Percentiles rank a stretch among this genome's conserved stretches.
phyloP scores from a whole-genome alignment of 345 rosid genomes.

The Anacardium occidentale region DNA sequence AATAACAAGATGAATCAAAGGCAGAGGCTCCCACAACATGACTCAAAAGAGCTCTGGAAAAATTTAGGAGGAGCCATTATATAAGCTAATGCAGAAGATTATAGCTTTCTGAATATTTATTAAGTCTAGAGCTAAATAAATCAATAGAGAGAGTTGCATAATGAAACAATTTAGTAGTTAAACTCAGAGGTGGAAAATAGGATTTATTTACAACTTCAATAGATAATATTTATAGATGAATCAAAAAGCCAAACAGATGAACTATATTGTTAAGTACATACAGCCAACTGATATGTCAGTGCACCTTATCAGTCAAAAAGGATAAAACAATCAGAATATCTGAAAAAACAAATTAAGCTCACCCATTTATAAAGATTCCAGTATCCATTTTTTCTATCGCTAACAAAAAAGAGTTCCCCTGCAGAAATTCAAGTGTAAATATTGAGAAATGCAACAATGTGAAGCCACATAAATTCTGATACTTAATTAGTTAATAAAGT shows the following conservation, averaged over 20 bases:
- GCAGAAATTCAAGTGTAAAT: conserved; percentile 33
- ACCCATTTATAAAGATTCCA: conserved; percentile 99
- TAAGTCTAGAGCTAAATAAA: not conserved
- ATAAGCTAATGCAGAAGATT: not conserved
- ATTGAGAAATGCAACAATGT: conserved; percentile 4
- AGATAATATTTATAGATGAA: not conserved
- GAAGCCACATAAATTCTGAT: not conserved
- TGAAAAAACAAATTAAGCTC: conserved; percentile 14
- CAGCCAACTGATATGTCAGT: not conserved
- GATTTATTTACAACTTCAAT: not conserved
- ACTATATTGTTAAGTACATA: not conserved
- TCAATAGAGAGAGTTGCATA: not conserved
- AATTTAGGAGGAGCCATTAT: not conserved
- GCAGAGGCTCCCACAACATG: not conserved
- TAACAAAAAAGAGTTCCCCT: conserved; percentile 85
- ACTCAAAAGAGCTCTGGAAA: not conserved
- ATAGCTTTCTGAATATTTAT: not conserved
- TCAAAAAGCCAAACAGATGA: not conserved
- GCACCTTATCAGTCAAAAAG: not conserved
- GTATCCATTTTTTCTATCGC: conserved; percentile 76
- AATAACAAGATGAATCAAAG: not conserved
- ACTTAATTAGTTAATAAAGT: not conserved
- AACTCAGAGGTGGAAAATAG: not conserved
- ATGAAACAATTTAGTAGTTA: not conserved
- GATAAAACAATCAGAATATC: not conserved